Base-by-base conservation (phyloP, 805 yeast genomes). In the Pichia manshurica region DNA sequence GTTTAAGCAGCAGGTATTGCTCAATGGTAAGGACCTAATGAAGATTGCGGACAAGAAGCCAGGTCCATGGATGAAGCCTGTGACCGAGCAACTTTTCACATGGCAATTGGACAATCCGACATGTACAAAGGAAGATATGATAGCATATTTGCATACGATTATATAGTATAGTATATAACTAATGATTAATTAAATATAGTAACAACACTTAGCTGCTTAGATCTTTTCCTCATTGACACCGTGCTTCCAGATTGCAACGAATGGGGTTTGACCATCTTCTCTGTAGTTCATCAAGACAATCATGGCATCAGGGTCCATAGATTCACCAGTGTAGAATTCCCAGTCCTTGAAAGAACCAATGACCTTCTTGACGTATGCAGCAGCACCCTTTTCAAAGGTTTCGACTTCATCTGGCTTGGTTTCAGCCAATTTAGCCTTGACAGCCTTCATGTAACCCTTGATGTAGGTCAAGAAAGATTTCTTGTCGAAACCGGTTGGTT, bases 291-390 rank as follows among this genome's bases (percentile, higher is more conserved):
- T 86, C 72, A 93, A 82, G 62, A 89, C 88, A 68, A 93, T 75
- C 99, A 93, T 93, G 62, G 84, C 99, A 75, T 93, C 99, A 72
- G 99, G 99, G 82, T 93, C 97, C 99, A 93, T 93, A 69, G 96
- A 86, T 79, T 91, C 98, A 80, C 99, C 98, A 62, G 96, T 91
- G 90, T 75, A 93, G 82, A 93, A 93, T 70, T 93, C 99, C 95
- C 95, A 93, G 82, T 93, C 99, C 70, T 84, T 85, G 93, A 93
- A 93, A 73, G 90, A 84, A 66, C 82, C 85, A 65, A 93, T 72
- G 60, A 93, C 84, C 82, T 93, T 93, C 87, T 93, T 93, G 74
- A 87, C 95, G 81, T 90, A 93, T 63, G 87, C 74, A 62, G 82
- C 79, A 63, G 99, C 99, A 72, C 98, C 98, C 81, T 93, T 91